Conservation (phyloP, 495 filamentous ascomycete genomes). For the Echria macrotheca region DNA sequence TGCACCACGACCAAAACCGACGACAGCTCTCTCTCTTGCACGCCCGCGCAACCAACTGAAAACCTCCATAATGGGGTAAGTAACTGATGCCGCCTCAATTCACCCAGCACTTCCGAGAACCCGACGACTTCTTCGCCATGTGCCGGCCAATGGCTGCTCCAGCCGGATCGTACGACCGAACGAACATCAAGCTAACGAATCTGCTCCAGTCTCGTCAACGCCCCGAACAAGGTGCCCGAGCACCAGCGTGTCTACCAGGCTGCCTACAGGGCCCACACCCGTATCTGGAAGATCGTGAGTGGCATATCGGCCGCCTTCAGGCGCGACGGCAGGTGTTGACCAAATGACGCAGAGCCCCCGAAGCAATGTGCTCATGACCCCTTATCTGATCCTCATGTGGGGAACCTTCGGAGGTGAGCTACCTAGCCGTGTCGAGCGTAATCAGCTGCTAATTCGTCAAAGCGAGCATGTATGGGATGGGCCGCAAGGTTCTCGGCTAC, state of each 20-base stretch:
- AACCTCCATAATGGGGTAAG: conserved; percentile 12
- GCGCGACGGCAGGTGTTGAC: conserved; percentile 15
- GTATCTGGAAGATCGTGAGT: conserved; percentile 85
- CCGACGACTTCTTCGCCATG: neutral
- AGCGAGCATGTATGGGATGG: conserved; percentile 55
- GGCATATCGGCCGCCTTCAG: neutral
- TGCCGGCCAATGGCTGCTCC: neutral
- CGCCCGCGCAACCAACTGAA: neutral
- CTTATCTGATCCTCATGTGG: conserved; percentile 69
- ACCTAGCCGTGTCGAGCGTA: conserved; percentile 17
- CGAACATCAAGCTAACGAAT: neutral
- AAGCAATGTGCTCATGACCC: conserved; percentile 60
- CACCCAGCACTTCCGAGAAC: neutral
- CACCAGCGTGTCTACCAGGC: conserved; percentile 80
- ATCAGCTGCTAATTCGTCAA: conserved; percentile 45
- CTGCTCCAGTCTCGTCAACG: conserved; percentile 59
- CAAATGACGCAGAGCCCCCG: conserved; percentile 51
- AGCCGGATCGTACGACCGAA: conserved; percentile 19
- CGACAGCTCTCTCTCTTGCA: conserved; percentile 1
- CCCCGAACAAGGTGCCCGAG: conserved; percentile 77
- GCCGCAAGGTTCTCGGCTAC: conserved; percentile 60
- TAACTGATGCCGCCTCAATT: neutral
- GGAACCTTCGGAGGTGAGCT: conserved; percentile 45
- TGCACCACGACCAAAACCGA: conserved; percentile 8
- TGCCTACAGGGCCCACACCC: conserved; percentile 61